phyloP scores from a whole-genome alignment of 805 yeast species.

The Kodamaea hsintzibuensis region DNA sequence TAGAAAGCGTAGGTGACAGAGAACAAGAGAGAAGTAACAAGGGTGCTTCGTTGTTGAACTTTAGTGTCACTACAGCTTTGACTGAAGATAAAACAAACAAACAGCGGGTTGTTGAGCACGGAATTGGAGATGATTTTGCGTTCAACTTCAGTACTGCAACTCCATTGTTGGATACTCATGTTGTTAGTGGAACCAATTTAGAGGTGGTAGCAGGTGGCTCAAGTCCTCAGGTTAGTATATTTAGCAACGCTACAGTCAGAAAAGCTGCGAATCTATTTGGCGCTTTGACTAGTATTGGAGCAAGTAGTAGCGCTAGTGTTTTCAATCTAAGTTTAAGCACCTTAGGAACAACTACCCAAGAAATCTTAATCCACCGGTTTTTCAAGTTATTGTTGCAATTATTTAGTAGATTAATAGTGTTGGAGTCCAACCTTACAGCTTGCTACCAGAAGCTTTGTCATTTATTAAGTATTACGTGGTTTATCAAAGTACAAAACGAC shows the following conservation, averaged over 20 bases:
- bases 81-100: background rate
- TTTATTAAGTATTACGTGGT: background rate
- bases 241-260: background rate
- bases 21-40: background rate
- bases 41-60: background rate
- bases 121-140: background rate
- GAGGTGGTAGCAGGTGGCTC: background rate
- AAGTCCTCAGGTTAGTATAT: background rate
- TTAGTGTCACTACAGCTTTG: background rate
- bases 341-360: background rate
- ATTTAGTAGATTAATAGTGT: background rate
- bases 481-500: background rate
- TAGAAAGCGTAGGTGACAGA: background rate
- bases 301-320: background rate
- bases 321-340: background rate
- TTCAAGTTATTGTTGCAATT: background rate
- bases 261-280: background rate
- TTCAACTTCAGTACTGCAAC: background rate
- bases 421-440: too few species aligned
- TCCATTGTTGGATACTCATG: background rate
- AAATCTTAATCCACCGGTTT: background rate
- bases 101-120: background rate
- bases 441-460: background rate
- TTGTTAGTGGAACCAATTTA: too few species aligned
- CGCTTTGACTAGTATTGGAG: background rate